A percentile compares a stretch with the other conserved stretches of the same genome.
phyloP scores from a whole-genome alignment of 495 filamentous ascomycete genomes.

The Tirmania nivea region DNA sequence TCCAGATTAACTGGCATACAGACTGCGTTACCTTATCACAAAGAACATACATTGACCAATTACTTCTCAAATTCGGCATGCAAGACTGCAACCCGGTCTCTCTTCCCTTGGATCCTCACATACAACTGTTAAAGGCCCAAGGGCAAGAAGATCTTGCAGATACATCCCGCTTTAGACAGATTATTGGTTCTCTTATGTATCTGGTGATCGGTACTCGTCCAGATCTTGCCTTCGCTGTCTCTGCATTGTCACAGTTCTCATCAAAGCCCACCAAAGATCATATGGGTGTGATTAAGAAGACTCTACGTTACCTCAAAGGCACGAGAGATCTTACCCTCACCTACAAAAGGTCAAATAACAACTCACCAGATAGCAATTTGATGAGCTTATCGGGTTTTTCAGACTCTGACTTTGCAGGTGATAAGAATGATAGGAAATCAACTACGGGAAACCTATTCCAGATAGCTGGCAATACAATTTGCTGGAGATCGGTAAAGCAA shows the following conservation, averaged over 20 bases:
- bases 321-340: not conserved
- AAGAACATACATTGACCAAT: not conserved
- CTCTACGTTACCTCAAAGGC: slow-evolving; percentile 1
- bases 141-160: not conserved
- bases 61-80: not conserved
- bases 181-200: slow-evolving; percentile 6
- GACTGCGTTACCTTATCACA: not conserved
- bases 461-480: not conserved
- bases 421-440: not conserved
- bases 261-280: not conserved
- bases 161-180: not conserved
- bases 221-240: slow-evolving; percentile 5
- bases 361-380: no score
- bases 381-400: not conserved
- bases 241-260: slow-evolving; percentile 3
- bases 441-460: slow-evolving; percentile 2
- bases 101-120: not conserved
- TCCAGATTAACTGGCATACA: not conserved
- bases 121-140: not conserved
- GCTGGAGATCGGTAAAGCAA: slow-evolving; percentile 2
- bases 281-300: not conserved
- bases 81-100: not conserved
- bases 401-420: not conserved
- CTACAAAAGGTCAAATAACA: not conserved
- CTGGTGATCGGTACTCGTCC: slow-evolving; percentile 4